Evolutionary conservation across 352 stramenopile species (phyloP), one percentile per base, ranked within the genome.

Genomic region (Pythium brassicae): DNA sequence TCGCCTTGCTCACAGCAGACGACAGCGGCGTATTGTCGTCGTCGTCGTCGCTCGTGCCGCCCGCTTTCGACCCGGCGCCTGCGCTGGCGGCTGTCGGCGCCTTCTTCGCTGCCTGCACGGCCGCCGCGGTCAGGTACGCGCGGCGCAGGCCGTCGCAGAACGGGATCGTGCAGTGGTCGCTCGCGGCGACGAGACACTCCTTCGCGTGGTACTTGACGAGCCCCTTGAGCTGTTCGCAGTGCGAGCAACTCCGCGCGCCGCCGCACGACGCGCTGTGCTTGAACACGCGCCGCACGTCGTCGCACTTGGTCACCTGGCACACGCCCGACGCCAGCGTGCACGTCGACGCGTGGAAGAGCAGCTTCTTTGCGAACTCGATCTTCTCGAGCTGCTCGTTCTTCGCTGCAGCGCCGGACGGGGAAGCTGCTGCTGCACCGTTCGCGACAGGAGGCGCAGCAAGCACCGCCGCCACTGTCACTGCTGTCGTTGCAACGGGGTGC

Each of bases 301-400:
- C 83, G 51, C 85, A 95, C 39, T 92, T 89, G 49, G 90, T 93
- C n/a, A 93, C 77, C 35, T 89, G 76, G 49, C 85, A 95, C 26
- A 82, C 49, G 9, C 83, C 79, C 2, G 83, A 69, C 8, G 68
- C 51, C 25, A 89, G 50, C 25, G 63, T 70, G 55, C 85, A 95
- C 4, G 71, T 86, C 0, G 82, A 80, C 25, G 85, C 79, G 49
- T 95, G 85, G 45, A 84, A 84, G 12, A 95, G 39, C 17, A 95
- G 72, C 32, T 87, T 75, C 39, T 91, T 92, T 2, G 85, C 85
- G 52, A 93, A 94, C 49, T 89, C 69, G 40, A 94, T 93, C 53
- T 91, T 94, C 55, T 90, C 85, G 50, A 86, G 58, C 9, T 81
- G 72, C 55, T 93, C 80, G 49, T 80, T 82, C 53, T 74, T 80